Percentiles rank a stretch among this genome's conserved stretches.
Conservation (phyloP, 805 yeast genomes). For the Barnettozyma sucrosica region DNA sequence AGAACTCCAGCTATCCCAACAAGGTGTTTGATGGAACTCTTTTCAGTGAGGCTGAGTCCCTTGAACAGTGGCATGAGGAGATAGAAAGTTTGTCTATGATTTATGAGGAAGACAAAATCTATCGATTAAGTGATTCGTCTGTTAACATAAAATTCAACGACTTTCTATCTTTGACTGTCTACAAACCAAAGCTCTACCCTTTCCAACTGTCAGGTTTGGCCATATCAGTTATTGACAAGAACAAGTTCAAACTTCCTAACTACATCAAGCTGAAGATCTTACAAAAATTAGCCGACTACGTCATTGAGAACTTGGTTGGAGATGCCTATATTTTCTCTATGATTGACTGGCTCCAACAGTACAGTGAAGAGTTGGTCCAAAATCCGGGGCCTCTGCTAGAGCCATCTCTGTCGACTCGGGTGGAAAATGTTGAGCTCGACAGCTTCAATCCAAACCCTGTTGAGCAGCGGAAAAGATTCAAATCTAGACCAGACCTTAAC, state of each 20-base stretch:
- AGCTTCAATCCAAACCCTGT: background rate
- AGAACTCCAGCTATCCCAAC: constrained; percentile 8
- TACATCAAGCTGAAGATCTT: constrained; percentile 60
- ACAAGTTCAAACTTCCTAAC: constrained; percentile 50
- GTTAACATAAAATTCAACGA: constrained; percentile 19
- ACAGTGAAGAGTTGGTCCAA: constrained; percentile 49
- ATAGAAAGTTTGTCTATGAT: constrained; percentile 59
- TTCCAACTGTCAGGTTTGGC: constrained; percentile 63
- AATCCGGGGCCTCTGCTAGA: constrained; percentile 69
- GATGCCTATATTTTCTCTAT: constrained; percentile 62
- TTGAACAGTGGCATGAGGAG: constrained; percentile 68
- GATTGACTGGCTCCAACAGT: constrained; percentile 74
- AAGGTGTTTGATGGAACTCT: background rate
- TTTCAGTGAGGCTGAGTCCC: constrained; percentile 12
- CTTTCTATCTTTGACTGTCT: constrained; percentile 33
- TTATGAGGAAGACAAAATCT: constrained; percentile 34
- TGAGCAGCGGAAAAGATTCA: constrained; percentile 12
- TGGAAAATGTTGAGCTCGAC: constrained; percentile 4
- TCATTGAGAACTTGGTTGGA: constrained; percentile 49
- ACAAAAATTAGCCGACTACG: constrained; percentile 38
- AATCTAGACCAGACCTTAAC: constrained; percentile 29
- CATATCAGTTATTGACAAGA: constrained; percentile 34
- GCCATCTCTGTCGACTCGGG: background rate
- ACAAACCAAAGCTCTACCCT: constrained; percentile 55
- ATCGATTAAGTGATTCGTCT: constrained; percentile 22